Evolutionary conservation across 2,329 filamentous ascomycete genomes (phyloP).

Genomic region (Mycocentrospora acerina): DNA sequence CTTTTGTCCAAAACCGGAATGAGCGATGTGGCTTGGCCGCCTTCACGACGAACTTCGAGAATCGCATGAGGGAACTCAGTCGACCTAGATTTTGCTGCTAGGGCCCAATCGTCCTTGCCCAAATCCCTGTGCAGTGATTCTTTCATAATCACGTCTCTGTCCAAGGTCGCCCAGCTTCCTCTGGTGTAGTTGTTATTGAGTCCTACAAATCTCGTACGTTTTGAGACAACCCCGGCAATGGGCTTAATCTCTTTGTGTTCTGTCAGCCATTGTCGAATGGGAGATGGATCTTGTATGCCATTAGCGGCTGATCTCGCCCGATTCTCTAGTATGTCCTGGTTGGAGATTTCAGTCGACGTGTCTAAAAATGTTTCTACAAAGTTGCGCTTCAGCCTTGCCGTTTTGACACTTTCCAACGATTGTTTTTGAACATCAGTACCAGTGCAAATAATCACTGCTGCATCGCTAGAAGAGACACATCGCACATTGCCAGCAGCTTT

Average conservation of each 20-base stretch:
- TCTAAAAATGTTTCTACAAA: conserved; percentile 45
- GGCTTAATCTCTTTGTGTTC: conserved; percentile 48
- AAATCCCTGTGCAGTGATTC: conserved; percentile 29
- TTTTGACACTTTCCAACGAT: conserved; percentile 19
- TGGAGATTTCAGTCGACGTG: conserved; percentile 15
- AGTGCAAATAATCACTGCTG: conserved; percentile 29
- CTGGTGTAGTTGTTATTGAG: conserved; percentile 47
- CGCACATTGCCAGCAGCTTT: conserved; percentile 38
- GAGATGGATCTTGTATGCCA: conserved; percentile 19
- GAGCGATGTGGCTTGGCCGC: conserved; percentile 40
- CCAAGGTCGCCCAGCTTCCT: conserved; percentile 52
- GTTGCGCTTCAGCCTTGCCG: conserved; percentile 45
- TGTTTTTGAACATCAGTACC: conserved; percentile 14
- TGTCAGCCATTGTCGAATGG: conserved; percentile 47
- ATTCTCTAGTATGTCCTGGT: background rate
- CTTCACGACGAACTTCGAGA: conserved; percentile 54
- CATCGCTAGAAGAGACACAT: conserved; percentile 39
- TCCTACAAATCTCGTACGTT: conserved; percentile 52
- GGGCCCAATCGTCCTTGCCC: conserved; percentile 33
- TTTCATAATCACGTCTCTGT: conserved; percentile 49
- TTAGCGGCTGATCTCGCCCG: conserved; percentile 8
- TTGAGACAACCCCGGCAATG: conserved; percentile 49
- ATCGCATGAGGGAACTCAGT: conserved; percentile 53
- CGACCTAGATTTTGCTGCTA: conserved; percentile 23
- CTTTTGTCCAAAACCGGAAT: conserved; percentile 49